Conservation (phyloP, 1,284 basidiomycete genomes). For the Stygiomarasmius scandens region DNA sequence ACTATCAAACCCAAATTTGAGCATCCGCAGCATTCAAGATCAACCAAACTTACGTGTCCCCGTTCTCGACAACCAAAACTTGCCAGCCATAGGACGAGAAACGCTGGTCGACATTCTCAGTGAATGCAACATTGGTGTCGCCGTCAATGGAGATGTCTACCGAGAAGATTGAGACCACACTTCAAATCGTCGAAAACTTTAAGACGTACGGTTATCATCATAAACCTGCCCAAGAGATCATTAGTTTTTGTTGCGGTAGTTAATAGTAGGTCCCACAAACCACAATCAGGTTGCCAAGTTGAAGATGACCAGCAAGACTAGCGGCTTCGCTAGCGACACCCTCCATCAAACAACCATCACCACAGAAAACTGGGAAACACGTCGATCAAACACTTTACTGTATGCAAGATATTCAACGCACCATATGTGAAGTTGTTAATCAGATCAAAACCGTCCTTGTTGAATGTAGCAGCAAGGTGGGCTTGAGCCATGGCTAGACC, state of each 20-base stretch:
- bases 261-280: conserved; percentile 45
- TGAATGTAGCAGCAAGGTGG: conserved; percentile 87
- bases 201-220: conserved; percentile 81
- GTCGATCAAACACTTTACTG: conserved; percentile 21
- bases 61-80: conserved; percentile 82
- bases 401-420: conserved; percentile 31
- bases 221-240: conserved; percentile 59
- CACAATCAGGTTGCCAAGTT: conserved; percentile 91
- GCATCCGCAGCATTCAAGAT: neutral
- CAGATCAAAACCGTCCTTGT: conserved; percentile 84
- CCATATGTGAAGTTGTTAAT: conserved; percentile 92
- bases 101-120: conserved; percentile 88
- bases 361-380: conserved; percentile 70
- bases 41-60: conserved; percentile 63
- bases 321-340: conserved; percentile 91
- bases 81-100: conserved; percentile 95
- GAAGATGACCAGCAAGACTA: conserved; percentile 90
- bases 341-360: conserved; percentile 97
- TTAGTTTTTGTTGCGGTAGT: conserved; percentile 12
- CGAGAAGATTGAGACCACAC: conserved; percentile 2
- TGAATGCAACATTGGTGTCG: conserved; percentile 90
- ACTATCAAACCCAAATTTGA: conserved; percentile 36
- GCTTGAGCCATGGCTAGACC: conserved; percentile 93
- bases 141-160: conserved; percentile 96
- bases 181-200: neutral